These are phyloP conservation scores for Diaporthe ampelina DNA, from an alignment of 2,329 filamentous ascomycete species.

Conservation along the genomic window DNA sequence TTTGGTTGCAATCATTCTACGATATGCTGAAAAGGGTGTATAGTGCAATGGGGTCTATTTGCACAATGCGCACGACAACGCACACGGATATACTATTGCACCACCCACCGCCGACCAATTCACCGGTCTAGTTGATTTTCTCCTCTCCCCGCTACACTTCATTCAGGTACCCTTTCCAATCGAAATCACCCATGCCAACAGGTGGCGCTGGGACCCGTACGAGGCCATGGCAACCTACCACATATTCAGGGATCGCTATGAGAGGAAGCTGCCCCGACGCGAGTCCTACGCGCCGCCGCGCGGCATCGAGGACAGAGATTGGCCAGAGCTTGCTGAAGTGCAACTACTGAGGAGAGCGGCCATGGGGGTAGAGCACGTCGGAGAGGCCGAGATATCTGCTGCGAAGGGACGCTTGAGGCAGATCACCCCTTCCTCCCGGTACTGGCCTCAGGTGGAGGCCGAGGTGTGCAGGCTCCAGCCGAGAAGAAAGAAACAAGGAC, in stretches of 20 bases:
- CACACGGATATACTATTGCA: neutral
- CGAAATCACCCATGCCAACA: neutral
- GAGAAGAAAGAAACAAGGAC: neutral
- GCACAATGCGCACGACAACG: neutral
- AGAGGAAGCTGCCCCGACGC: neutral
- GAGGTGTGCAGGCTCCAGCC: conserved; percentile 2
- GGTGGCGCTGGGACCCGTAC: neutral
- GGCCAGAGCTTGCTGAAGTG: neutral
- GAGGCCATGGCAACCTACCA: neutral
- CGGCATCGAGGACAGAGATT: too few relatives aligned
- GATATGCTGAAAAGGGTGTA: neutral
- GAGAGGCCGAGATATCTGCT: neutral
- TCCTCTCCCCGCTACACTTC: neutral
- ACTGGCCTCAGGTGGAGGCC: neutral
- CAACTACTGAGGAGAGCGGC: too few relatives aligned
- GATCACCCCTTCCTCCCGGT: conserved; percentile 1
- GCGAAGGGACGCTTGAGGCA: neutral
- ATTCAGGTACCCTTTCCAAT: neutral
- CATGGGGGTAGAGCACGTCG: too few relatives aligned
- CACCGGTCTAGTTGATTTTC: neutral
- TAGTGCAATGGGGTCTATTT: conserved; percentile 11
- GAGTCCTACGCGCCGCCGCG: neutral
- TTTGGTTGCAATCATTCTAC: too few relatives aligned
- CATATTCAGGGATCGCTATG: neutral
- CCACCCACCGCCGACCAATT: neutral